Evolutionary conservation across 2,329 filamentous ascomycete genomes (phyloP), one percentile per base, ranked within the genome.

Genomic region (Byssothecium circinans): DNA sequence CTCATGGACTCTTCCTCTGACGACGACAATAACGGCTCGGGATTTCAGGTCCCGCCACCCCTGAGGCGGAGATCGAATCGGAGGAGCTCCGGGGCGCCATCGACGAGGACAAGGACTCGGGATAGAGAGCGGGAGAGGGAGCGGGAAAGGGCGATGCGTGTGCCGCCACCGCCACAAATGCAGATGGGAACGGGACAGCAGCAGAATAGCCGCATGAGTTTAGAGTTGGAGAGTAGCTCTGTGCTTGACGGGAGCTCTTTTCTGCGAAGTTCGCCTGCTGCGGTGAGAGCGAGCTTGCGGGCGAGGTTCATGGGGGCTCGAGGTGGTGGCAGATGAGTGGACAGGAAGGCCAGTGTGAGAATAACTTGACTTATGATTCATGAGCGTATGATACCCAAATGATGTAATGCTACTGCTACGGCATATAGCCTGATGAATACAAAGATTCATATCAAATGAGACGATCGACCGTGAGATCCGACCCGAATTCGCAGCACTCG

Each of bases 1-100:
- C 55, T 75, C 1, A 75, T 78, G 43, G 75, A 77, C 49, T 59
- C 58, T 10, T 57, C 54, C 37, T 62, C 58, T 20, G 63, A 65
- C 27, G 51, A 58, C 2, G 64, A 62, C 20, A 46, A 43, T n/a
- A 55, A 52, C n/a, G 29, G n/a, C 8, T 48, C 53, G 17, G 44
- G 52, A n/a, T 58, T 58, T 8, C 46, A 58, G 27, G 57, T 51
- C 35, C 60, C 58, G 14, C 40, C 40, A 11, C 40, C 29, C 14
- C 18, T 29, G 22, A 56, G 59, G 36, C 52, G 63, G 12, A 58
- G 58, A 15, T 54, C 54, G 7, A 54, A 57, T 33, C 49, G 55
- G 33, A 46, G 53, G 14, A 60, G 53, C 32, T 59, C 56, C 8
- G 62, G 57, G 8, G 46, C 38, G 12, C 27, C 56, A n/a, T 32